Percentiles rank a stretch among this genome's conserved stretches.
phyloP scores from a whole-genome alignment of 805 yeast genomes.

The Kodamaea lidongshanica region DNA sequence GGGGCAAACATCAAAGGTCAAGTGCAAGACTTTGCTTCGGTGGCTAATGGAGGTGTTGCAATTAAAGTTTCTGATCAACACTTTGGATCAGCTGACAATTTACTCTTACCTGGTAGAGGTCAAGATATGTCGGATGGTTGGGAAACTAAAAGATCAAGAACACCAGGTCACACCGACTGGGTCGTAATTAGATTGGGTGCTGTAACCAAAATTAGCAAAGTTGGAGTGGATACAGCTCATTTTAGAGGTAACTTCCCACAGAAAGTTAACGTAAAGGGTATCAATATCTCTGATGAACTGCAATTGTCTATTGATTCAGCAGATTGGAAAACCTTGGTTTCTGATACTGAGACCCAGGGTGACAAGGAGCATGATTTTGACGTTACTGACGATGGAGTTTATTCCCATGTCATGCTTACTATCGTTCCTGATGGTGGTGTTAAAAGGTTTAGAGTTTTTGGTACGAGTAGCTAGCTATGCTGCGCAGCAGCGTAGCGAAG shows the following conservation, averaged over 20 bases:
- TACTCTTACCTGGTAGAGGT: constrained; percentile 90
- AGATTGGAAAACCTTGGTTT: constrained; percentile 62
- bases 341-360: constrained; percentile 69
- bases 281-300: constrained; percentile 24
- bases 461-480: constrained; percentile 42
- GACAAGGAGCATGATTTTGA: constrained; percentile 68
- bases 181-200: constrained; percentile 77
- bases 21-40: constrained; percentile 68
- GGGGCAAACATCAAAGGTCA: constrained; percentile 19
- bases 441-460: constrained; percentile 81
- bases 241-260: constrained; percentile 95
- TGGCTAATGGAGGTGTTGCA: constrained; percentile 84
- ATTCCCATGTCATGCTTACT: constrained; percentile 69
- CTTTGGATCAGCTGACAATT: constrained; percentile 86
- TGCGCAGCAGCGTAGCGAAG: too few relatives aligned
- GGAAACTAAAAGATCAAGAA: constrained; percentile 91
- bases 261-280: constrained; percentile 61
- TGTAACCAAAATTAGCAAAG: constrained; percentile 45
- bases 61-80: constrained; percentile 84
- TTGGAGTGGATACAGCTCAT: constrained; percentile 87
- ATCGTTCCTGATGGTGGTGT: constrained; percentile 97
- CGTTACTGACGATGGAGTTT: constrained; percentile 23
- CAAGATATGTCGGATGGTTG: constrained; percentile 97
- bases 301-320: constrained; percentile 36
- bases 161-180: constrained; percentile 86